phyloP scores from a whole-genome alignment of 176 grass and related monocot species.

The Cenchrus americanus region DNA sequence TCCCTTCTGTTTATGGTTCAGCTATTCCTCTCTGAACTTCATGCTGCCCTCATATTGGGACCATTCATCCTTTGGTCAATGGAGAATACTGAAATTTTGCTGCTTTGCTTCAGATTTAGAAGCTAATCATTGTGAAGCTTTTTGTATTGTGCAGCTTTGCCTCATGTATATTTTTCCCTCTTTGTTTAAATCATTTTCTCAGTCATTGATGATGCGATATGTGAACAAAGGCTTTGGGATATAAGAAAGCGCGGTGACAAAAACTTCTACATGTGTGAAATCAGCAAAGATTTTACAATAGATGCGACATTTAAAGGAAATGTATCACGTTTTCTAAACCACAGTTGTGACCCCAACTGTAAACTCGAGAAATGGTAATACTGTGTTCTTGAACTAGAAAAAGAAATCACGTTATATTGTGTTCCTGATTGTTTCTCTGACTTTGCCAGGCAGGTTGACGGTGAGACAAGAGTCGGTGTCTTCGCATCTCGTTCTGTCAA shows the following conservation, averaged over 20 bases:
- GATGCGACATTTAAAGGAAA: conserved; percentile 99
- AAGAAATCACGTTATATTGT: background rate
- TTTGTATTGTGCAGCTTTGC: conserved; percentile 11
- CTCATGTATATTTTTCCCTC: conserved; percentile 9
- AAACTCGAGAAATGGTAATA: conserved; percentile 97
- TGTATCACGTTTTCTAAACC: conserved; percentile 89
- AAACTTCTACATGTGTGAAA: conserved; percentile 99
- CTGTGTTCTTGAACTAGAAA: conserved; percentile 25
- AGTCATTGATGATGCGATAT: conserved; percentile 94
- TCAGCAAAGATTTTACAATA: conserved; percentile 97
- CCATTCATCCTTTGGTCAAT: background rate
- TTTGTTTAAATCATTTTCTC: conserved; percentile 27
- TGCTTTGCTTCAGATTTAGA: background rate
- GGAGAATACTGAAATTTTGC: conserved; percentile 9
- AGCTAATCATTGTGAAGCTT: conserved; percentile 13
- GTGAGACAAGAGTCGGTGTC: conserved; percentile 81
- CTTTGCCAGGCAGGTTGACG: conserved; percentile 78
- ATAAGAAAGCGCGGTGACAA: conserved; percentile 75
- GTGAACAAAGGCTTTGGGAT: conserved; percentile 92
- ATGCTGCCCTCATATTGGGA: background rate
- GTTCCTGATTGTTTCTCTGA: conserved; percentile 44
- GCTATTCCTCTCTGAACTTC: background rate
- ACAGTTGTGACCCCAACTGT: conserved; percentile 95
- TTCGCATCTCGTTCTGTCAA: conserved; percentile 70
- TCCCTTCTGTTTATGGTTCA: background rate